Base-by-base conservation (phyloP, 2,329 filamentous ascomycete species). In the Curvularia spicifera region DNA sequence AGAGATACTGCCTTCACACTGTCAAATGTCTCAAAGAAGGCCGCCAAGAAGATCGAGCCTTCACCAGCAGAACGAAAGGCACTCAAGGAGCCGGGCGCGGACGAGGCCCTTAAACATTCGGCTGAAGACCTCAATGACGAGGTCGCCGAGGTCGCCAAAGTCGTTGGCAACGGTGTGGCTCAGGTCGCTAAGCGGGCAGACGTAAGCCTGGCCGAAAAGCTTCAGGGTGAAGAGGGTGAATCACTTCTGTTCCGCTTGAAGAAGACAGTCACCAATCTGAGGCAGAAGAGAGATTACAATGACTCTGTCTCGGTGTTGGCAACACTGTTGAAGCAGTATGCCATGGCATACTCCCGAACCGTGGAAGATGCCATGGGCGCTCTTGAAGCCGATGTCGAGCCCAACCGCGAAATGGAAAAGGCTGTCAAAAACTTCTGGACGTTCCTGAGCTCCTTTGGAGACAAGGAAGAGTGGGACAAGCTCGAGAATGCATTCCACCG, bases 301-400 rank as follows among this genome's bases (percentile, higher is more conserved):
- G 88, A 93, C 47, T 97, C 93, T 0, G 92, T 97, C 0, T 92
- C 91, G 0, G 92, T 88, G 0, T 77, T 98, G 31, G 86, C 90
- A 0, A 78, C 88, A 7, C 82, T 98, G 5, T 83, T 97, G 56
- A 87, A 92, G 71, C 86, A 89, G 42, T 97, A 96, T 75, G 89
- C 91, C 9, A 80, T 87, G 61, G 82, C 88, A 9, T 97, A 97
- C 73, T 91, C 91, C 0, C 86, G 87, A 35, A 89, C 88, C 0
- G 84, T 88, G 0, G 85, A 89, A 53, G 85, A 91, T 47, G 84
- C 91, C 0, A 81, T 88, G 2, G 82, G 86, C 24, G 85, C 86
- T 1, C 85, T 89, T 0, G 85, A 91, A 62, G 85, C 90, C 40
- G 91, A 93, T 62, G 79, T 94, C 0, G 81, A 90, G 35, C 83